Evolutionary conservation across 371 early-diverging fungal species (phyloP).

Genomic region (Lichtheimia ramosa): DNA sequence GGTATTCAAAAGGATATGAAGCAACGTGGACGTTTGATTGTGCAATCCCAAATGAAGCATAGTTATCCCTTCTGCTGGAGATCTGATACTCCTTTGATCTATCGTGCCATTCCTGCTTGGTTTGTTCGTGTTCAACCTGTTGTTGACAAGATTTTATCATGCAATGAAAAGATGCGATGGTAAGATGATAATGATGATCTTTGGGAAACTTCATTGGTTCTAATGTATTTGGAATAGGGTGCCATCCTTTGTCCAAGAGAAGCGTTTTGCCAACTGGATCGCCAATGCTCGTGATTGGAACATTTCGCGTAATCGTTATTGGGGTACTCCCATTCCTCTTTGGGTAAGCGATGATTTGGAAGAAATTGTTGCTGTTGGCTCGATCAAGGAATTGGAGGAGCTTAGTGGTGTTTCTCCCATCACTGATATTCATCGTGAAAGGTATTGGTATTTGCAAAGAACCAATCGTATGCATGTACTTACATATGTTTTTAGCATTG

Average conservation of each 20-base stretch:
- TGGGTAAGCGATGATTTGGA: slow-evolving; percentile 96
- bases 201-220: neutral
- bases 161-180: slow-evolving; percentile 95
- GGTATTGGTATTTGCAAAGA: slow-evolving; percentile 13
- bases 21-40: slow-evolving; percentile 79
- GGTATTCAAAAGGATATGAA: slow-evolving; percentile 92
- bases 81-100: slow-evolving; percentile 99
- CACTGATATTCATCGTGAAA: slow-evolving; percentile 99
- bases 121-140: slow-evolving; percentile 94
- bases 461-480: neutral
- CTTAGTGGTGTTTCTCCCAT: slow-evolving; percentile 85
- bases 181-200: slow-evolving; percentile 4
- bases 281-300: slow-evolving; percentile 99
- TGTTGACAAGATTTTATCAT: slow-evolving; percentile 84
- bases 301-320: slow-evolving; percentile 99
- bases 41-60: slow-evolving; percentile 88
- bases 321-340: slow-evolving; percentile 99
- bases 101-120: slow-evolving; percentile 99
- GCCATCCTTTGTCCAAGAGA: slow-evolving; percentile 97
- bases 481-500: slow-evolving; percentile 60
- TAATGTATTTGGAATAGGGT: slow-evolving; percentile 48
- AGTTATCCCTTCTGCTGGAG: slow-evolving; percentile 98
- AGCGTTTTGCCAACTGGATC: slow-evolving; percentile 99
- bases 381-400: slow-evolving; percentile 92
- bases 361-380: slow-evolving; percentile 96